These are phyloP conservation scores for Penicillium sp. DNA, from an alignment of 2,329 filamentous ascomycete genomes.

Conservation along the genomic window DNA sequence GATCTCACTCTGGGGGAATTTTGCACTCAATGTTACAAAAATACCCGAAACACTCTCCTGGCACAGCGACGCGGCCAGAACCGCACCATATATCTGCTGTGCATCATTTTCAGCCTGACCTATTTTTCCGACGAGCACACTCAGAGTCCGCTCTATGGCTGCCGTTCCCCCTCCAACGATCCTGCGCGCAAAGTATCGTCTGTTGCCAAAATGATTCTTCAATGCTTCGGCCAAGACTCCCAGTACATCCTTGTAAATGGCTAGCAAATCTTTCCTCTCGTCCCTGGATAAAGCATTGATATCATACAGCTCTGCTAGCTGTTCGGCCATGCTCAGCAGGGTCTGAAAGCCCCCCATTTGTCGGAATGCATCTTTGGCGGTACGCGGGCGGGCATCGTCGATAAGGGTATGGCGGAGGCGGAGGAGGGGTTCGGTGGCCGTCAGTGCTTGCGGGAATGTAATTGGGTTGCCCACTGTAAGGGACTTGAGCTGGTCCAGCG, in stretches of 20 bases:
- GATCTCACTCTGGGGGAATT: conserved; percentile 18
- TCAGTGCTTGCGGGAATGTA: conserved; percentile 35
- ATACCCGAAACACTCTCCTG: conserved; percentile 71
- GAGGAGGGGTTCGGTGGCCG: conserved; percentile 58
- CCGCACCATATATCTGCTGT: conserved; percentile 79
- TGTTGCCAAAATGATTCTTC: conserved; percentile 78
- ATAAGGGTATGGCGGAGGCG: conserved; percentile 66
- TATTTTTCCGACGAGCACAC: conserved; percentile 64
- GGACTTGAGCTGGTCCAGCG: conserved; percentile 38
- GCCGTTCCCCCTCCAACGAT: conserved; percentile 78
- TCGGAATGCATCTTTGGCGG: conserved; percentile 77
- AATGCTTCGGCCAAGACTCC: conserved; percentile 72
- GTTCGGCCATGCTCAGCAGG: conserved; percentile 67
- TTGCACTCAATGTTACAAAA: conserved; percentile 51
- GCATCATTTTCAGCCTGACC: conserved; percentile 50
- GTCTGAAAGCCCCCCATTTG: conserved; percentile 75
- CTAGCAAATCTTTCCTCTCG: conserved; percentile 66
- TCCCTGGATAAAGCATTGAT: conserved; percentile 57
- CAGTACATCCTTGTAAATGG: conserved; percentile 57
- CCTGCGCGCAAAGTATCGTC: conserved; percentile 76
- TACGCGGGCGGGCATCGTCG: conserved; percentile 49
- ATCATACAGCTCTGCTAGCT: conserved; percentile 74
- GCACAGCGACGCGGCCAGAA: conserved; percentile 77
- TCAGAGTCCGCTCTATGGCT: conserved; percentile 68
- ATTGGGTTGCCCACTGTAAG: conserved; percentile 31